These are phyloP conservation scores for Lentinus brumalis DNA, from an alignment of 768 basidiomycete genomes.

Conservation along the genomic window DNA sequence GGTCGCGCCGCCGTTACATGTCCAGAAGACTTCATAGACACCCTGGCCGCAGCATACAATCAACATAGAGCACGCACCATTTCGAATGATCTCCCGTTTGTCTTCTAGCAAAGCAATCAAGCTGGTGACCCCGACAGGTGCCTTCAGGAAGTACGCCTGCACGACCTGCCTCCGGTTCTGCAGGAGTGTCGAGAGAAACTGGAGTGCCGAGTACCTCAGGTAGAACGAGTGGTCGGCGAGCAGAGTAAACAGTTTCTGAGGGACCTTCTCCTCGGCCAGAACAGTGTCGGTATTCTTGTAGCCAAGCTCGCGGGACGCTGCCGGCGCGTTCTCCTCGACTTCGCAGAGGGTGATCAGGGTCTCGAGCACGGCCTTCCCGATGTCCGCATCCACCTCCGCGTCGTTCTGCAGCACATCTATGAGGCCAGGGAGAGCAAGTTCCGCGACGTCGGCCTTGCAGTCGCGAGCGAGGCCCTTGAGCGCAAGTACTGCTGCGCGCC, in stretches of 20 bases:
- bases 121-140: slow-evolving; percentile 73
- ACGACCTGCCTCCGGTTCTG: slow-evolving; percentile 80
- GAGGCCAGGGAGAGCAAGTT: slow-evolving; percentile 73
- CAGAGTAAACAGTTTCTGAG: slow-evolving; percentile 76
- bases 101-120: slow-evolving; percentile 80
- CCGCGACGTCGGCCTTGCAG: slow-evolving; percentile 87
- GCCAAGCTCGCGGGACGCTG: slow-evolving; percentile 64
- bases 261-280: slow-evolving; percentile 67
- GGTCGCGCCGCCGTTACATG: too few species aligned
- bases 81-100: slow-evolving; percentile 84
- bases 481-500: slow-evolving; percentile 89
- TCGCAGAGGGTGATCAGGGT: slow-evolving; percentile 87
- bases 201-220: slow-evolving; percentile 80
- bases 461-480: slow-evolving; percentile 92
- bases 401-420: slow-evolving; percentile 84
- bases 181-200: slow-evolving; percentile 77
- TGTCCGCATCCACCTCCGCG: slow-evolving; percentile 88
- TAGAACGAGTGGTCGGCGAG: slow-evolving; percentile 81
- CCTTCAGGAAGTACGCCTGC: slow-evolving; percentile 90
- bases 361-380: slow-evolving; percentile 90
- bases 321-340: slow-evolving; percentile 53
- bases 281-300: slow-evolving; percentile 83
- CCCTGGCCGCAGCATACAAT: too few species aligned
- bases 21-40: neutral
- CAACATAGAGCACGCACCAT: slow-evolving; percentile 54